phyloP scores from a whole-genome alignment of 352 stramenopile genomes.

The Globisporangium nodosum region DNA sequence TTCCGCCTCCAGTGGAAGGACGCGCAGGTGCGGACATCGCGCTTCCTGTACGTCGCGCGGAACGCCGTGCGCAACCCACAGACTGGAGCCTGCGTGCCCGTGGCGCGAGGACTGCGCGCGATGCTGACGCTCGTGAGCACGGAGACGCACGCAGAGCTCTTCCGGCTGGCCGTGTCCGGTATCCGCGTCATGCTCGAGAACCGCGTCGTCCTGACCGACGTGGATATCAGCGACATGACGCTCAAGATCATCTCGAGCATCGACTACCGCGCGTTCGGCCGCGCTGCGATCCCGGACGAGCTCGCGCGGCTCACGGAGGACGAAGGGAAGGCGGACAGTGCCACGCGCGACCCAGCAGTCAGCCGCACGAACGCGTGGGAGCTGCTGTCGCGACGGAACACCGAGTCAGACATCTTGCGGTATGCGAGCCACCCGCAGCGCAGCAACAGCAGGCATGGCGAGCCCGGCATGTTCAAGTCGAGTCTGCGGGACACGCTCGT shows the following conservation, averaged over 20 bases:
- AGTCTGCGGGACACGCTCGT: constrained; percentile 27
- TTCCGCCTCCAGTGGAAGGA: constrained; percentile 69
- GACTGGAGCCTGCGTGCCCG: constrained; percentile 46
- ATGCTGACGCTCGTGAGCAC: constrained; percentile 73
- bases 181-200: constrained; percentile 79
- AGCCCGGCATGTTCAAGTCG: constrained; percentile 14
- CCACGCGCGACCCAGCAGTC: background rate
- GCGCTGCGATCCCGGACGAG: constrained; percentile 64
- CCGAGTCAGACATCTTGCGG: constrained; percentile 18
- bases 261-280: constrained; percentile 77
- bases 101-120: constrained; percentile 52
- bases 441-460: constrained; percentile 1
- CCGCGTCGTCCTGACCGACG: constrained; percentile 65
- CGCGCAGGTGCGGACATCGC: constrained; percentile 54
- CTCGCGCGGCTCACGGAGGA: constrained; percentile 27
- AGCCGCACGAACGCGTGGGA: constrained; percentile 14
- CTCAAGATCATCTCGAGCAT: constrained; percentile 80
- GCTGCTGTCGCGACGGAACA: constrained; percentile 11
- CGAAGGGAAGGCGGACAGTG: background rate
- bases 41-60: constrained; percentile 59
- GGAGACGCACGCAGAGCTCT: constrained; percentile 56
- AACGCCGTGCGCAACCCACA: constrained; percentile 31
- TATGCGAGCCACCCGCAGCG: constrained; percentile 8
- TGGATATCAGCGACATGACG: constrained; percentile 79
- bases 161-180: constrained; percentile 70